Base-by-base conservation (phyloP, 2,329 filamentous ascomycete species). In the Xylariaceae sp. region DNA sequence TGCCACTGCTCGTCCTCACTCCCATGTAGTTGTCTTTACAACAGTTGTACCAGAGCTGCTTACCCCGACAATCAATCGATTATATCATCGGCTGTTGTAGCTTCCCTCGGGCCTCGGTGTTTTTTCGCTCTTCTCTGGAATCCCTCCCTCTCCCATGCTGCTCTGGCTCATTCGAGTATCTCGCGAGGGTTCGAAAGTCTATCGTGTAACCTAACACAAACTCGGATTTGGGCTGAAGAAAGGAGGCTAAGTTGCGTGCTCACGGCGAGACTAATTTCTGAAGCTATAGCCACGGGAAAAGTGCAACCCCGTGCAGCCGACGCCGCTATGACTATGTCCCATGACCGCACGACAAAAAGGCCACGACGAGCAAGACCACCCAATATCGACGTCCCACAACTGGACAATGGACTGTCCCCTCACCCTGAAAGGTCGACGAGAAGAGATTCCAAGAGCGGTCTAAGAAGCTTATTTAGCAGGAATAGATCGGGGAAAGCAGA, bases 391-490 rank as follows among this genome's bases (percentile, higher is more conserved):
- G 38, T 56, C 15, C 42, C 50, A 16, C 56, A 49, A 39, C 54
- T 63, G 45, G 62, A 64, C 40, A 60, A 60, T 32, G 62, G 66
- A 18, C 50, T 69, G 4, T 65, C 70, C 9, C 46, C 73, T 40
- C 68, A 69, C 26, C 47, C 58, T 6, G 64, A 65, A 32, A 73
- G 65, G 48, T 50, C 66, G 16, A 56, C 53, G 38, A 68, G 63
- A 52, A 63, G 73, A 45, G 73, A 76, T 43, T 77, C 74, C 12
- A 70, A 65, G 41, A 51, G 76, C 35, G 73, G 69, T 3, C 54
- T 78, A 34, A 64, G 70, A 37, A 69, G 60, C 45, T 62, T 79
- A 7, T 78, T 79, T 47, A 62, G 66, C 28, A 66, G 70, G 43
- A 62, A 63, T 14, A 74, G 65, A 51, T 34, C 57, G 3, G 50